Base-by-base conservation (phyloP, 306 rosid species). In the Prunus davidiana region DNA sequence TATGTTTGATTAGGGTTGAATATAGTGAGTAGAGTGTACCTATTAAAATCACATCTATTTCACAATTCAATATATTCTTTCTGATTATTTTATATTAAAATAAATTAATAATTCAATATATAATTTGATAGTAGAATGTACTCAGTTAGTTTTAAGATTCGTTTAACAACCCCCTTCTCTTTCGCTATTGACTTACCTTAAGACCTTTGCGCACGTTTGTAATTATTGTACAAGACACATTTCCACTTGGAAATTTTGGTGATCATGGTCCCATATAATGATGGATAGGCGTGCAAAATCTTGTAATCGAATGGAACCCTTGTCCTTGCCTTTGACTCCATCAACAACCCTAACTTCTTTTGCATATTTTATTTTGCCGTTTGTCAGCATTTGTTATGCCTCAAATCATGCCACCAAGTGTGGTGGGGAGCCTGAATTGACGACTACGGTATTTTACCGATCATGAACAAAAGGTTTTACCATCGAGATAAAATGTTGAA, bases 251-350 rank as follows among this genome's bases (percentile, higher is more conserved):
- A 38, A 38, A 38, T 6, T 38, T 38, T 7, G 43, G 43, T 38
- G 43, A 7, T 38, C 9, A 7, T 56, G 80, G 72, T 43, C 80
- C 87, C 34, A 16, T n/a, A 0, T 43, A 76, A 60, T 79, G 27
- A 78, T 86, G 70, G 69, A 47, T 63, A 50, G 41, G 89, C 85
- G 64, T 86, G 87, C 79, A 24, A 58, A 70, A 60, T 19, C 47
- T 56, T 28, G 43, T 38, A 58, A 25, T 69, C 77, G 10, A 55
- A 77, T 12, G 13, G 34, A 24, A 12, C 19, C 34, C 34, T 56
- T 60, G 64, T 58, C 32, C 64, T 43, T 72, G 69, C 51, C 57
- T 27, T 76, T 71, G 81, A 71, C 79, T 60, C 30, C 60, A 25
- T 16, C 49, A 25, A 49, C 52, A 49, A 20, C n/a, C 61, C 3